Conservation (phyloP, 1,139 yeast species). For the Zygoascus sp. region DNA sequence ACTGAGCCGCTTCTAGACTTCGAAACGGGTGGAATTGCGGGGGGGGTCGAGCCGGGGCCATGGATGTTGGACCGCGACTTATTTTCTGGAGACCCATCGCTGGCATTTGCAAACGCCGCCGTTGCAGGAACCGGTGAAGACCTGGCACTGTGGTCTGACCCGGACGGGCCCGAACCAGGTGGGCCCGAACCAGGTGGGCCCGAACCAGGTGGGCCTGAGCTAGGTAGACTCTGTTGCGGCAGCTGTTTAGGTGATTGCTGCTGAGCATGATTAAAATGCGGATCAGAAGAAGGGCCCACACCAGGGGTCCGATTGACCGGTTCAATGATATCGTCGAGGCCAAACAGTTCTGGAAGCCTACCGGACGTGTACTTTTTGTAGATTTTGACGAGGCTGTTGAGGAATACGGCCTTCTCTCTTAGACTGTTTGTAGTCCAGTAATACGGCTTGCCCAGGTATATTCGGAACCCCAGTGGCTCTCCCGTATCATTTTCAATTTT, state of each 20-base stretch:
- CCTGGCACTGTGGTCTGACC: neutral
- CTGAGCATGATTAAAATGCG: neutral
- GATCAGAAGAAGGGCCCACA: neutral
- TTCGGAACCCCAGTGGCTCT: slow-evolving; percentile 41
- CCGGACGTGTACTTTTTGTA: slow-evolving; percentile 69
- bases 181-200: neutral
- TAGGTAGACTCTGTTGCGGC: too few species aligned
- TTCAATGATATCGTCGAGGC: slow-evolving; percentile 30
- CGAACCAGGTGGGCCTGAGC: too few species aligned
- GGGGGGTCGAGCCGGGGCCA: too few species aligned
- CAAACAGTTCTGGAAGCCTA: slow-evolving; percentile 55
- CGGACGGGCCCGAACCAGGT: neutral
- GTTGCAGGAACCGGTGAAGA: neutral
- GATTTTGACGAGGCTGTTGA: slow-evolving; percentile 57
- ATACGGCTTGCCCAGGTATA: slow-evolving; percentile 70
- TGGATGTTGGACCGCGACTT: too few species aligned
- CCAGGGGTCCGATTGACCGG: neutral
- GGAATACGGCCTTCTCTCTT: slow-evolving; percentile 61
- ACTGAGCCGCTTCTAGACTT: slow-evolving; percentile 3
- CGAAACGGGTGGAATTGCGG: neutral
- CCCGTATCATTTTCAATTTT: slow-evolving; percentile 52
- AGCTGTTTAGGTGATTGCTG: slow-evolving; percentile 1
- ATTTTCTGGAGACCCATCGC: too few species aligned
- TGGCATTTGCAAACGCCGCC: neutral
- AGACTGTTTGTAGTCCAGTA: slow-evolving; percentile 79